phyloP scores from a whole-genome alignment of 768 basidiomycete genomes.

The Russula sp. region DNA sequence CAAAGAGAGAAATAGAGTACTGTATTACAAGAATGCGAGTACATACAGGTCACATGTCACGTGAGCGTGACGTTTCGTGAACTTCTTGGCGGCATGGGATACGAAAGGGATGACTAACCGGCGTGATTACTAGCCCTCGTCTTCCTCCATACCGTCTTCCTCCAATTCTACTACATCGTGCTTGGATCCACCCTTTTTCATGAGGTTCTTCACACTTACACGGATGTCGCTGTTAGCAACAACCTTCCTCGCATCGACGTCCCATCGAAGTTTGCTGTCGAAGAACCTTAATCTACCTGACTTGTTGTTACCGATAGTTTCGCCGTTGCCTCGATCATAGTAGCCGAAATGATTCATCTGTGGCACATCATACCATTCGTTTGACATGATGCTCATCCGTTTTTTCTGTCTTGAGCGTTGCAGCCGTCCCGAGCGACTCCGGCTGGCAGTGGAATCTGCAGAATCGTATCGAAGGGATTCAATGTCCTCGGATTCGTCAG shows the following conservation, averaged over 20 bases:
- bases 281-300: conserved; percentile 22
- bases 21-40: background rate
- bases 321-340: conserved; percentile 39
- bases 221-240: conserved; percentile 26
- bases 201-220: conserved; percentile 28
- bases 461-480: conserved; percentile 34
- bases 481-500: conserved; percentile 35
- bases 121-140: conserved; percentile 14
- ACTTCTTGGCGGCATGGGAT: too few species aligned
- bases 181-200: conserved; percentile 27
- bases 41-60: conserved; percentile 8
- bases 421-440: conserved; percentile 31
- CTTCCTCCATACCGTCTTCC: conserved; percentile 27
- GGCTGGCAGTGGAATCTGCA: conserved; percentile 45
- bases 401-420: conserved; percentile 41
- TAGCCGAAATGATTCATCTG: conserved; percentile 45
- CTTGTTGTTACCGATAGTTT: conserved; percentile 32
- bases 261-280: conserved; percentile 29
- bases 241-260: conserved; percentile 27
- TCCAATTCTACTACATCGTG: conserved; percentile 28
- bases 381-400: conserved; percentile 68
- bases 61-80: conserved; percentile 25
- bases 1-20: background rate
- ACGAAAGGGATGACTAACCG: too few species aligned
- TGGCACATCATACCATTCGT: conserved; percentile 54